Evolutionary conservation across 2,329 filamentous ascomycete species (phyloP), one percentile per base, ranked within the genome.

Genomic region (Ceratocystis lukuohia): DNA sequence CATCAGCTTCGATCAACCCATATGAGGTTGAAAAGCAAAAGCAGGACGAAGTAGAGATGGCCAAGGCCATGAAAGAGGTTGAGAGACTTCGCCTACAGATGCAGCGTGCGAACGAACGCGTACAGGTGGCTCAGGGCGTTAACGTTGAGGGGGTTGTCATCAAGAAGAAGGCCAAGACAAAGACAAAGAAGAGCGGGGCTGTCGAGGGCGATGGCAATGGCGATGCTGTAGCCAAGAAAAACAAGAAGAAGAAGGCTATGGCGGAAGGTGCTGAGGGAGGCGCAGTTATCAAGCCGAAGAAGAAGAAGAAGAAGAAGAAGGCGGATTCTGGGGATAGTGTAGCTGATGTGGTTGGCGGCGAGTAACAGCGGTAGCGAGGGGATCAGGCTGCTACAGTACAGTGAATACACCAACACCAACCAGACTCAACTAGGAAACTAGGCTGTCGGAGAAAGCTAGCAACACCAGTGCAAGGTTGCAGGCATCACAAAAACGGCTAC

Each of bases 31-130:
- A 91, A 72, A 80, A 80, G 64, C 83, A 87, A 69, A 83, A 87
- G 73, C 84, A 83, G 17, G 91, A 96, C 72, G 91, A 96, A 68
- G 85, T 84, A 1, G 92, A 96, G 76, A 96, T 96, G 90, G 85
- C 84, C 57, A 85, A 85, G 72, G 94, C 93, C 7, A 85, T 96
- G 80, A 87, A 87, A 74, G 89, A 96, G 74, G 89, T 99, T 2
- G 93, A 97, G 77, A 81, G 86, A 64, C 77, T 95, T 68, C 81
- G 94, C 64, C 78, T 96, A 66, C 90, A 96, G 76, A 96, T 97
- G 91, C 89, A 92, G 76, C 79, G 88, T 66, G 87, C 86, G 46
- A 89, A 87, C 71, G 89, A 92, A 76, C 79, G 88, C 66, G 86
- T 92, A 46, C 82, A 88, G 70, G 83, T 87, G 22, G 85, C 86